phyloP scores from a whole-genome alignment of 225 moss, liverwort and hornwort genomes.

The Straminergon stramineum region DNA sequence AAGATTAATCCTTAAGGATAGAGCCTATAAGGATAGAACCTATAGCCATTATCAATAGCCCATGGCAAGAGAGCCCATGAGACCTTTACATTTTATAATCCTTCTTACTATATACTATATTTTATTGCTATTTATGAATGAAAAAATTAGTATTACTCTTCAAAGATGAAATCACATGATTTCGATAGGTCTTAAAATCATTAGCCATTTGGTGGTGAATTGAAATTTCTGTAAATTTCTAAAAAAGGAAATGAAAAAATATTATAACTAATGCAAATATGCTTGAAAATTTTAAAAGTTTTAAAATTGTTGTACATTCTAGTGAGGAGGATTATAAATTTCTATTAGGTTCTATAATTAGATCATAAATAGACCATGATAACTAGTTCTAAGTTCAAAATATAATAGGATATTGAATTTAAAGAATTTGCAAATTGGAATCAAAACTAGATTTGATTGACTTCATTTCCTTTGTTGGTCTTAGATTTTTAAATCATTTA shows the following conservation, averaged over 20 bases:
- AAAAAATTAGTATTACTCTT: background rate
- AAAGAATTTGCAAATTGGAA: background rate
- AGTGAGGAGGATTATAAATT: background rate
- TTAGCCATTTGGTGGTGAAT: background rate
- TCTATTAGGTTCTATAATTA: too few species aligned
- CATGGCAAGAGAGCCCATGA: too few species aligned
- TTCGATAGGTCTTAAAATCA: background rate
- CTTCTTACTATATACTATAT: background rate
- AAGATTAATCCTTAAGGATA: accelerated
- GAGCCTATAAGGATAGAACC: too few species aligned
- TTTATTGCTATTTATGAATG: accelerated
- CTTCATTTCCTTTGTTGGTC: accelerated
- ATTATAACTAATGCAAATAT: background rate
- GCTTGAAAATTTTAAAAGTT: accelerated
- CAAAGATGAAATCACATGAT: background rate
- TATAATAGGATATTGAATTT: background rate
- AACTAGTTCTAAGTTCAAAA: background rate
- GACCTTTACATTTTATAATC: background rate
- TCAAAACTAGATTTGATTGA: background rate
- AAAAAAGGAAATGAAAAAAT: background rate
- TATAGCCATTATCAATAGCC: background rate
- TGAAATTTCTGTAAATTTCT: accelerated
- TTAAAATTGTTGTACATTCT: background rate
- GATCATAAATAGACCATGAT: background rate
- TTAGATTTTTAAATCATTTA: background rate